These are phyloP conservation scores for Boehmeria nivea DNA, from an alignment of 306 rosid genomes.

Conservation along the genomic window DNA sequence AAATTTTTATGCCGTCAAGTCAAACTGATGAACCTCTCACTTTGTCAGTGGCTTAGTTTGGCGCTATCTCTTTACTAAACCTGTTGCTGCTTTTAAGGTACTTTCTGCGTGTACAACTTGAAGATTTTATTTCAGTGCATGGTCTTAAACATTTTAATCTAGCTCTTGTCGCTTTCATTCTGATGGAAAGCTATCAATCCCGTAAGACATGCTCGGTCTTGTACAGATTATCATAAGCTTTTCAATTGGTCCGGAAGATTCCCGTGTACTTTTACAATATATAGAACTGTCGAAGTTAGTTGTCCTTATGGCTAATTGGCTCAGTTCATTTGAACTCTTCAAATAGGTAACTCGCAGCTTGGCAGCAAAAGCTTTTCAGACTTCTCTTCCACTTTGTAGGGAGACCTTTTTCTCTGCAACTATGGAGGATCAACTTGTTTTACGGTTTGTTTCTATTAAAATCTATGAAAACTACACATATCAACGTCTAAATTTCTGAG, in stretches of 20 bases:
- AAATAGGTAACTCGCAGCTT: constrained; percentile 75
- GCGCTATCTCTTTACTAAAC: constrained; percentile 80
- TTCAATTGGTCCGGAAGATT: no score
- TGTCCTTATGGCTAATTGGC: no score
- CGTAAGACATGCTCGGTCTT: no score
- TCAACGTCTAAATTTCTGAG: neutral
- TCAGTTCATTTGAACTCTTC: constrained; percentile 6
- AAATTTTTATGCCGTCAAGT: neutral
- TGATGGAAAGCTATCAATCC: no score
- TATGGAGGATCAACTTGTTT: constrained; percentile 70
- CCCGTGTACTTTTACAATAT: no score
- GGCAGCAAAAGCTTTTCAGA: constrained; percentile 87
- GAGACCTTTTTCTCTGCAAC: constrained; percentile 82
- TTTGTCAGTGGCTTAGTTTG: constrained; percentile 68
- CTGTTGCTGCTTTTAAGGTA: constrained; percentile 86
- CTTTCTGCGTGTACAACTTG: no score
- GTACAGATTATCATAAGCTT: no score
- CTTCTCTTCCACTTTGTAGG: constrained; percentile 69
- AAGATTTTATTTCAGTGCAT: no score
- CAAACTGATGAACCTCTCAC: constrained; percentile 18
- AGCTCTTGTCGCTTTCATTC: no score
- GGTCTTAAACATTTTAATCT: no score
- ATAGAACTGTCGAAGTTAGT: no score
- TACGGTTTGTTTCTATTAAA: constrained; percentile 43
- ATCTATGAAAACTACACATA: neutral